phyloP scores from a whole-genome alignment of 1,139 yeast species.

The Geotrichum carabidarum region DNA sequence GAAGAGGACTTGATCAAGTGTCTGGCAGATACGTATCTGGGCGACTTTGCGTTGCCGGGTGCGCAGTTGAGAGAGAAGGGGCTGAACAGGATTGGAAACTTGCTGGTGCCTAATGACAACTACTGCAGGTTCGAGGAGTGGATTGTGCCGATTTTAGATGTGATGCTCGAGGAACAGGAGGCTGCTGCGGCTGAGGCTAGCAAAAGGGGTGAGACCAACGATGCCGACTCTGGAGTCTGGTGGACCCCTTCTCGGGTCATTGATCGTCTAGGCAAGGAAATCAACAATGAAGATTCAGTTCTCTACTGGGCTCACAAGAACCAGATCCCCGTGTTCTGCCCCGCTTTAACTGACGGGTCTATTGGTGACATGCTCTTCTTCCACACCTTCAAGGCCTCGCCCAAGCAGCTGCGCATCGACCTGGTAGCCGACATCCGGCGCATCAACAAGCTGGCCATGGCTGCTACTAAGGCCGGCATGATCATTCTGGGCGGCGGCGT shows the following conservation, averaged over 20 bases:
- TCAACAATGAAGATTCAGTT: slow-evolving; percentile 88
- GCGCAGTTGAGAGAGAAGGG: slow-evolving; percentile 84
- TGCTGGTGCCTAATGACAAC: slow-evolving; percentile 94
- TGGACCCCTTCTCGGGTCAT: slow-evolving; percentile 95
- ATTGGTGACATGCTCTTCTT: slow-evolving; percentile 98
- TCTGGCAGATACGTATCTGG: slow-evolving; percentile 90
- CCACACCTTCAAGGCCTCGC: slow-evolving; percentile 93
- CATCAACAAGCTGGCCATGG: slow-evolving; percentile 91
- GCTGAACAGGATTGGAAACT: slow-evolving; percentile 93
- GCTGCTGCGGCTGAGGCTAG: slow-evolving; percentile 44
- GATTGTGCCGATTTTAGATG: slow-evolving; percentile 90
- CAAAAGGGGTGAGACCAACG: slow-evolving; percentile 48
- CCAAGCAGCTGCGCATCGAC: slow-evolving; percentile 81
- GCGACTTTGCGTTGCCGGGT: slow-evolving; percentile 82
- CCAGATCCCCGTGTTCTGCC: slow-evolving; percentile 95
- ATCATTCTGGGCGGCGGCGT: slow-evolving; percentile 93
- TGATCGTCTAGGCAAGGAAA: slow-evolving; percentile 90
- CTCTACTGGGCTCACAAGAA: slow-evolving; percentile 95
- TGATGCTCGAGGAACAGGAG: slow-evolving; percentile 84
- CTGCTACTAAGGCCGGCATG: slow-evolving; percentile 95
- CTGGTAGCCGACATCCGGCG: slow-evolving; percentile 88
- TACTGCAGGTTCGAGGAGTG: slow-evolving; percentile 97
- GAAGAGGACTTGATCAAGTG: slow-evolving; percentile 96
- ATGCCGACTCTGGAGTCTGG: slow-evolving; percentile 52
- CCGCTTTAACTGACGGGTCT: slow-evolving; percentile 96